phyloP scores from a whole-genome alignment of 2,329 filamentous ascomycete species.

The Chaetomium olivaceum region DNA sequence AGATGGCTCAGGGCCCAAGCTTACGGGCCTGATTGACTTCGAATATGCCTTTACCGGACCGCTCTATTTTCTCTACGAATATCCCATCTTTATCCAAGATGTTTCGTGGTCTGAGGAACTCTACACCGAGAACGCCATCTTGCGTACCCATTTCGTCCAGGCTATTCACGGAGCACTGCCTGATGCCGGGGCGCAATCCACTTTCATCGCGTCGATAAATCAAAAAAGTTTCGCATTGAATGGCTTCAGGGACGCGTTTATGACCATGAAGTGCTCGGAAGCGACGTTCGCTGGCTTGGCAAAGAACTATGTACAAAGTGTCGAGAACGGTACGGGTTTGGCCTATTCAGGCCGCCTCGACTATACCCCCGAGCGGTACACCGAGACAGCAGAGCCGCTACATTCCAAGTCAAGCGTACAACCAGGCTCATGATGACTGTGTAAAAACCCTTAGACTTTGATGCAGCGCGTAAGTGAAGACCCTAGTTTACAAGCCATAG shows the following conservation, averaged over 20 bases:
- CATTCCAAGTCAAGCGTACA: too few relatives aligned
- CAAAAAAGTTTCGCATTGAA: conserved; percentile 5
- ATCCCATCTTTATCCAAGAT: conserved; percentile 21
- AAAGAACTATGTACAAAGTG: neutral
- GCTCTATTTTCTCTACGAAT: conserved; percentile 17
- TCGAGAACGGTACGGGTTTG: conserved; percentile 6
- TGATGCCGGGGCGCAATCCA: neutral
- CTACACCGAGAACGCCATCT: conserved; percentile 13
- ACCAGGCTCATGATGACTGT: too few relatives aligned
- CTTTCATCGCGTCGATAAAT: conserved; percentile 13
- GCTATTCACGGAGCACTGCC: conserved; percentile 5
- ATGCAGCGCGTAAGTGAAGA: too few relatives aligned
- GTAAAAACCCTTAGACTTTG: too few relatives aligned
- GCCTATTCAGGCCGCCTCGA: conserved; percentile 13
- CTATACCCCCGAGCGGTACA: conserved; percentile 13
- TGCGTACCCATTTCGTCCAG: conserved; percentile 15
- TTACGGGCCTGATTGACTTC: conserved; percentile 19
- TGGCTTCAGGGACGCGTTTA: conserved; percentile 12
- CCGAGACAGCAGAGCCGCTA: neutral
- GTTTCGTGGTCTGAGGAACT: conserved; percentile 12
- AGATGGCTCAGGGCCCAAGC: neutral
- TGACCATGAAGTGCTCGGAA: conserved; percentile 3
- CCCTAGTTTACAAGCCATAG: too few relatives aligned
- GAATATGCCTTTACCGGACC: conserved; percentile 13
- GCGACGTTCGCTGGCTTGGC: neutral